Evolutionary conservation across 2,329 filamentous ascomycete genomes (phyloP).

Genomic region (Drechslerella stenobrocha): DNA sequence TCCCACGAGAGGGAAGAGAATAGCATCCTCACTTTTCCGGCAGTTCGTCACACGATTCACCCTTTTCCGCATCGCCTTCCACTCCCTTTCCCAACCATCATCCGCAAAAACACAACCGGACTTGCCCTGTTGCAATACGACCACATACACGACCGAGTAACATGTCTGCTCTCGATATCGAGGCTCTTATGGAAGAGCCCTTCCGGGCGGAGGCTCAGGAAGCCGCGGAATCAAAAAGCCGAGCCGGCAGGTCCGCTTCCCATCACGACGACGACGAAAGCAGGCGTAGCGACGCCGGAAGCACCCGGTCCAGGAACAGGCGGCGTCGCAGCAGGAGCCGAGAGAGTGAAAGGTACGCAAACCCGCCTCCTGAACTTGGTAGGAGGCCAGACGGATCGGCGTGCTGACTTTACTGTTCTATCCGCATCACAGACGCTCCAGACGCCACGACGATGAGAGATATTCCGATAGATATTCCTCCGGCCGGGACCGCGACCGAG

Average conservation of each 20-base stretch:
- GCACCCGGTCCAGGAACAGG: conserved; percentile 37
- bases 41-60: conserved; percentile 46
- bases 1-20: conserved; percentile 5
- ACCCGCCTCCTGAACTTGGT: neutral
- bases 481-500: conserved; percentile 61
- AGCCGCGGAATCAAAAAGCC: conserved; percentile 43
- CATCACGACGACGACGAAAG: conserved; percentile 40
- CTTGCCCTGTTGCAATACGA: conserved; percentile 8
- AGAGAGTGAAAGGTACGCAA: conserved; percentile 43
- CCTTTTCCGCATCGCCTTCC: neutral
- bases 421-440: conserved; percentile 21
- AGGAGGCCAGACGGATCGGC: neutral
- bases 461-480: conserved; percentile 65
- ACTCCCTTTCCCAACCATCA: too few species aligned
- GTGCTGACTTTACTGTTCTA: conserved; percentile 9
- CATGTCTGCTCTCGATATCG: conserved; percentile 45
- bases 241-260: conserved; percentile 33
- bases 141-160: conserved; percentile 1
- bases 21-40: conserved; percentile 42
- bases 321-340: conserved; percentile 39
- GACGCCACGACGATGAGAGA: conserved; percentile 53
- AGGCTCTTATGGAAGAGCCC: conserved; percentile 44
- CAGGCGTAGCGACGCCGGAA: conserved; percentile 41
- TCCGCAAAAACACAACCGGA: too few species aligned
- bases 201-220: conserved; percentile 35